Percentiles rank a stretch among this genome's conserved stretches.
Conservation (phyloP, 108 stramenopile species). For the Fragilaria radians region DNA sequence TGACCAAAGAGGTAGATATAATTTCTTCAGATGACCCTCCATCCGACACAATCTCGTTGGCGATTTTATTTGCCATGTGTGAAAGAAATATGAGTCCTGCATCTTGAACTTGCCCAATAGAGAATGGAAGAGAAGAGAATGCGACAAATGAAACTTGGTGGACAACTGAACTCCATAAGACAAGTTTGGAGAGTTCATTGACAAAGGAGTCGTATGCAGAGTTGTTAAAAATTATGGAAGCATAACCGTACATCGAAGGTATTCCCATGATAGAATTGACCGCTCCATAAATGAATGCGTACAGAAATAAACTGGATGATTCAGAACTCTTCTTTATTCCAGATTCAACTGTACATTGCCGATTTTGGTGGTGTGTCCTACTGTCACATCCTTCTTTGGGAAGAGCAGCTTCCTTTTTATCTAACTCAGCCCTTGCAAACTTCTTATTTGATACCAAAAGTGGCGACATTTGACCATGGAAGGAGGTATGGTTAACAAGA, state of each 20-base stretch:
- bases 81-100: slow-evolving; percentile 94
- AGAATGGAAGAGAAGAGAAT: slow-evolving; percentile 80
- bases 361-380: too few relatives aligned
- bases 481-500: too few relatives aligned
- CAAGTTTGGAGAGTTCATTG: slow-evolving; percentile 76
- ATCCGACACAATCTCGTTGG: slow-evolving; percentile 43
- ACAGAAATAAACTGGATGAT: too few relatives aligned
- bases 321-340: too few relatives aligned
- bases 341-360: too few relatives aligned
- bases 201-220: slow-evolving; percentile 54
- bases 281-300: slow-evolving; percentile 29
- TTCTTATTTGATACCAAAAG: too few relatives aligned
- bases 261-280: slow-evolving; percentile 71
- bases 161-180: slow-evolving; percentile 74
- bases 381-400: too few relatives aligned
- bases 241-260: slow-evolving; percentile 83
- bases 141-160: slow-evolving; percentile 86
- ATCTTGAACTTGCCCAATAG: slow-evolving; percentile 94
- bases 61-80: slow-evolving; percentile 83
- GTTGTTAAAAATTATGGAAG: slow-evolving; percentile 85
- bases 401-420: too few relatives aligned
- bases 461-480: too few relatives aligned
- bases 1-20: slow-evolving; percentile 58
- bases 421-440: too few relatives aligned
- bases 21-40: slow-evolving; percentile 51